Evolutionary conservation across 2,329 filamentous ascomycete genomes (phyloP).

Genomic region (Aspergillus candidus): DNA sequence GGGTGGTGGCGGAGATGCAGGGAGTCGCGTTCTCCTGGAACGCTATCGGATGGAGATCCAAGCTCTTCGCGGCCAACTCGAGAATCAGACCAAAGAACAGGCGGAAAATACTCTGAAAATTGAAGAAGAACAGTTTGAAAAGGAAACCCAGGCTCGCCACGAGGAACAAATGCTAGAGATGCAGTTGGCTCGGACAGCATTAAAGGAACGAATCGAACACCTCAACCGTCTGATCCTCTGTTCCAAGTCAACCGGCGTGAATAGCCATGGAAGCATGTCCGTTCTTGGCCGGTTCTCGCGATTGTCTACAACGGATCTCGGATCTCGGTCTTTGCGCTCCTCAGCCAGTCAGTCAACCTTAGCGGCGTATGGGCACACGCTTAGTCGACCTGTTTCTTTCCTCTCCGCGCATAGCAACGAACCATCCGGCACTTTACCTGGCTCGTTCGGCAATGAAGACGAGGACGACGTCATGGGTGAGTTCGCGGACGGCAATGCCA

Average conservation of each 20-base stretch:
- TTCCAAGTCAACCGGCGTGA: constrained; percentile 93
- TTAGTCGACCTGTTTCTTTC: constrained; percentile 62
- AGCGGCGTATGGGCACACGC: constrained; percentile 41
- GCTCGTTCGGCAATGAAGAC: constrained; percentile 36
- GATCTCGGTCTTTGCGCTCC: constrained; percentile 56
- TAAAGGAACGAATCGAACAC: constrained; percentile 97
- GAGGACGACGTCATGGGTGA: constrained; percentile 71
- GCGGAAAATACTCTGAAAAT: constrained; percentile 57
- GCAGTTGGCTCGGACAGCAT: constrained; percentile 88
- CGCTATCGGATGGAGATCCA: constrained; percentile 90
- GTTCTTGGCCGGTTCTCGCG: constrained; percentile 60
- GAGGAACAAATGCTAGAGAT: constrained; percentile 98
- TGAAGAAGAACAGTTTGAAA: constrained; percentile 68
- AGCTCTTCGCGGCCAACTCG: constrained; percentile 72
- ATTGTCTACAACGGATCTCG: constrained; percentile 46
- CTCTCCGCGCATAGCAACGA: constrained; percentile 51
- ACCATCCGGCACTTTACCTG: constrained; percentile 23
- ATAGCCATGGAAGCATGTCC: constrained; percentile 66
- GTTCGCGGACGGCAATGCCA: constrained; percentile 79
- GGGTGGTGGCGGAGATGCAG: constrained; percentile 69
- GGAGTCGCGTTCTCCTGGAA: constrained; percentile 80
- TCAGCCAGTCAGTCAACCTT: constrained; percentile 61
- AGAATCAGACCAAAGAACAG: constrained; percentile 67
- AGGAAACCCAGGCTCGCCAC: constrained; percentile 77
- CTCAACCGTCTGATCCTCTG: constrained; percentile 90